These are phyloP conservation scores for Rhododendron kiyosumense DNA, from an alignment of 148 eudicot genomes.

Conservation along the genomic window DNA sequence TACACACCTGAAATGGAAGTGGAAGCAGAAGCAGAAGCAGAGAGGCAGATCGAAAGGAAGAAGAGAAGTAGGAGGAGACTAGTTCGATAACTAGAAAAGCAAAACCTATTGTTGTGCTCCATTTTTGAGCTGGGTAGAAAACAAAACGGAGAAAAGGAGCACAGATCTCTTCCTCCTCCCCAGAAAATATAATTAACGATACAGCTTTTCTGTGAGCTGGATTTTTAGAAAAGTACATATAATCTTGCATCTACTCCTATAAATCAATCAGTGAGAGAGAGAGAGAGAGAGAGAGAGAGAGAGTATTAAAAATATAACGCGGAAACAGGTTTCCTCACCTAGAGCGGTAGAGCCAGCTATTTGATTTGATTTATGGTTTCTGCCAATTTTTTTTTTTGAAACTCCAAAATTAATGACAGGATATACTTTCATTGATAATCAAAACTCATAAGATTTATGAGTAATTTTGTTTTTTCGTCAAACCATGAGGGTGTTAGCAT, in stretches of 20 bases:
- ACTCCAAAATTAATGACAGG: too few relatives aligned
- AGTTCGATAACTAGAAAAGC: neutral
- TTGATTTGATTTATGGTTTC: too few relatives aligned
- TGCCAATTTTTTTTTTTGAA: too few relatives aligned
- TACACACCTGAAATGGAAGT: constrained; percentile 26
- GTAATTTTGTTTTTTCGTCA: too few relatives aligned
- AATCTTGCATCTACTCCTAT: too few relatives aligned
- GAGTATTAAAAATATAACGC: neutral
- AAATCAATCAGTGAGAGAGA: neutral
- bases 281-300: neutral
- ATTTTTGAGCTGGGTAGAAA: neutral
- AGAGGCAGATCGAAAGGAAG: constrained; percentile 2
- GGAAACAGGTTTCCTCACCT: neutral
- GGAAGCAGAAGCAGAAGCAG: constrained; percentile 17
- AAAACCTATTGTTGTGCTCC: neutral
- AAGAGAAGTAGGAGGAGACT: neutral
- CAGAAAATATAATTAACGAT: neutral
- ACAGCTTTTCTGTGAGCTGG: neutral
- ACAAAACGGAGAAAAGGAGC: neutral
- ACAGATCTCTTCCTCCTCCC: neutral
- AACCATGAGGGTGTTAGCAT: too few relatives aligned
- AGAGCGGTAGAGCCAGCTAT: too few relatives aligned
- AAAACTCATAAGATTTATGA: too few relatives aligned
- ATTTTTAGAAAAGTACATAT: neutral
- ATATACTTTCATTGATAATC: too few relatives aligned